Evolutionary conservation across 176 grass and related monocot species (phyloP).

Genomic region (Tuctoria greenei): DNA sequence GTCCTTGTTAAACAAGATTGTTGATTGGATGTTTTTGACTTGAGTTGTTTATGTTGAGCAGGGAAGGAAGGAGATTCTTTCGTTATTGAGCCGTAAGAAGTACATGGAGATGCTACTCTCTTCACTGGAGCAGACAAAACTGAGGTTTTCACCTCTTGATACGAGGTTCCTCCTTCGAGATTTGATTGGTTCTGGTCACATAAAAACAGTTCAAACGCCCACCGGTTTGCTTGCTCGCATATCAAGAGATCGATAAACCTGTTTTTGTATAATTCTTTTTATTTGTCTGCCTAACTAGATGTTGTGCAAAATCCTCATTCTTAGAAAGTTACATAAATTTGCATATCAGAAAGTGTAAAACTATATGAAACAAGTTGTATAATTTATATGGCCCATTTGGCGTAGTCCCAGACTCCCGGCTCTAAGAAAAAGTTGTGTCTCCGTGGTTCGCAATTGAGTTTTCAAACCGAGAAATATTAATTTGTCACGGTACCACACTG

Average conservation of each 20-base stretch:
- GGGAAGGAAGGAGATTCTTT: conserved; percentile 82
- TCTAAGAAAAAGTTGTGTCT: no score
- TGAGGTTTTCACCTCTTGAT: conserved; percentile 70
- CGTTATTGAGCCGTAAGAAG: conserved; percentile 60
- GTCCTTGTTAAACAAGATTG: background rate
- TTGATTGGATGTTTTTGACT: background rate
- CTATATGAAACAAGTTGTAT: background rate
- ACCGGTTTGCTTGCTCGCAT: conserved; percentile 71
- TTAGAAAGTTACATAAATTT: background rate
- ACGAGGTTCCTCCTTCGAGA: conserved; percentile 71
- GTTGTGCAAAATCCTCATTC: background rate
- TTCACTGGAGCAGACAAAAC: conserved; percentile 67
- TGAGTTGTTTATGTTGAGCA: conserved; percentile 25
- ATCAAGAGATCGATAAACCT: conserved; percentile 53
- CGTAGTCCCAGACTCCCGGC: no score
- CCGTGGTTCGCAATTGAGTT: no score
- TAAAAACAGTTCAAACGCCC: conserved; percentile 67
- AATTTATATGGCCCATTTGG: no score
- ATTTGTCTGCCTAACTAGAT: background rate
- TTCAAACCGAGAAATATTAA: no score
- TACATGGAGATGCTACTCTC: conserved; percentile 82
- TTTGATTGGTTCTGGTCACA: conserved; percentile 76
- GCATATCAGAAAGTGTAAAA: background rate
- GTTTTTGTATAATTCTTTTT: background rate
- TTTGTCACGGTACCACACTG: no score